Conservation (phyloP, 176 grass and related monocot genomes). For the Chrysopogon serrulatus region DNA sequence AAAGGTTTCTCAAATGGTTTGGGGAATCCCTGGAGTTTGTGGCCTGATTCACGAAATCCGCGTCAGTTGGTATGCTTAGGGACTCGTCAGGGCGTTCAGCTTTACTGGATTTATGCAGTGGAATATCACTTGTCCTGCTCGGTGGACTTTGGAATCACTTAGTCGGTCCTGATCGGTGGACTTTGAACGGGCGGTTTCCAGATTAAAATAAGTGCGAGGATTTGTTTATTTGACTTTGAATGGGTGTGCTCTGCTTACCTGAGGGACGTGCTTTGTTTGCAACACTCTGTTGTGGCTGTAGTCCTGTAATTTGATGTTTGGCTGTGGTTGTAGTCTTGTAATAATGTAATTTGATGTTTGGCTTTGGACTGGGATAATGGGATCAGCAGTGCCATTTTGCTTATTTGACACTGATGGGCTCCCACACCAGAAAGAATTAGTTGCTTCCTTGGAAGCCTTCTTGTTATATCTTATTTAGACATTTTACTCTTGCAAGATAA, state of each 20-base stretch:
- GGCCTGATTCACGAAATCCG: background rate
- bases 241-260: background rate
- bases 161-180: too few relatives aligned
- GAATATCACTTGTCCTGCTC: background rate
- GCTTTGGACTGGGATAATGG: background rate
- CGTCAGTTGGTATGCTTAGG: background rate
- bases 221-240: conserved; percentile 7
- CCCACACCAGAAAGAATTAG: background rate
- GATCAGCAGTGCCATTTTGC: background rate
- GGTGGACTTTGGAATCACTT: background rate
- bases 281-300: background rate
- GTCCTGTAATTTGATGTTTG: background rate
- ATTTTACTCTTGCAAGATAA: background rate
- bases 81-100: background rate
- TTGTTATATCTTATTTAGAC: background rate
- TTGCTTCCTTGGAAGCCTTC: background rate
- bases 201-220: background rate
- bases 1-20: background rate
- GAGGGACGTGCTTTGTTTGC: background rate
- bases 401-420: background rate
- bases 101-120: background rate
- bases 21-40: background rate
- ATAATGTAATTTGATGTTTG: background rate
- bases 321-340: background rate
- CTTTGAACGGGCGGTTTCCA: background rate